Evolutionary conservation across 2,329 filamentous ascomycete species (phyloP).

Genomic region (Sporothrix pseudoabietina): DNA sequence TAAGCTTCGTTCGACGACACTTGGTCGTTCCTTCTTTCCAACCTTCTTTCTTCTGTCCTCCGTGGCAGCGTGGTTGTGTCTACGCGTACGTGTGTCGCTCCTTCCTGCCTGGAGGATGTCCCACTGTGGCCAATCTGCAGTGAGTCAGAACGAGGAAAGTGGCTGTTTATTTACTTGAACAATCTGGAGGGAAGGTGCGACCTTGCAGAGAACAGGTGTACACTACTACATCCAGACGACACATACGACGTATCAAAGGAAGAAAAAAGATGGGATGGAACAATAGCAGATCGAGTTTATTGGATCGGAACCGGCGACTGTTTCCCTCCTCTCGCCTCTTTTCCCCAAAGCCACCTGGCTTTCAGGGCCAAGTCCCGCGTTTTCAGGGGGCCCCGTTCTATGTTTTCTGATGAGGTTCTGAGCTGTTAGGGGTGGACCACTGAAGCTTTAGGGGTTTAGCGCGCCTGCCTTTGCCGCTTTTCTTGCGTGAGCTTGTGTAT

Average conservation of each 20-base stretch:
- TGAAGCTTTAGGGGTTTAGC: conserved; percentile 16
- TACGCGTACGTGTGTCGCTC: background rate
- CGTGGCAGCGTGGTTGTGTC: background rate
- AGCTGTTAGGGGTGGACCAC: background rate
- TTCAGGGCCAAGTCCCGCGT: conserved; percentile 15
- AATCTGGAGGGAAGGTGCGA: background rate
- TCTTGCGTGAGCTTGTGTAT: background rate
- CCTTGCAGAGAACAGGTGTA: conserved; percentile 12
- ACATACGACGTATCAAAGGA: background rate
- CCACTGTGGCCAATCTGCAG: conserved; percentile 16
- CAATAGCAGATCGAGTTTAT: background rate
- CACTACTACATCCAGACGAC: background rate
- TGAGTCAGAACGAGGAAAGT: background rate
- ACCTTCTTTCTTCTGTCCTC: background rate
- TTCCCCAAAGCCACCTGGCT: conserved; percentile 11
- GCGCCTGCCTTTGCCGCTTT: conserved; percentile 13
- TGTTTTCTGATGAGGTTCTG: background rate
- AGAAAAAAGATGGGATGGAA: background rate
- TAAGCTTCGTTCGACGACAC: conserved; percentile 22
- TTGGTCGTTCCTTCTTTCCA: background rate
- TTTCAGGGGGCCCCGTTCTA: background rate
- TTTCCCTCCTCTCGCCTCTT: background rate
- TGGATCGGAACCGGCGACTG: background rate
- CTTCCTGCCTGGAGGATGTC: conserved; percentile 19
- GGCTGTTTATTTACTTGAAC: background rate